Evolutionary conservation across 805 yeast species (phyloP).

Genomic region (Pichia pseudocactophila): DNA sequence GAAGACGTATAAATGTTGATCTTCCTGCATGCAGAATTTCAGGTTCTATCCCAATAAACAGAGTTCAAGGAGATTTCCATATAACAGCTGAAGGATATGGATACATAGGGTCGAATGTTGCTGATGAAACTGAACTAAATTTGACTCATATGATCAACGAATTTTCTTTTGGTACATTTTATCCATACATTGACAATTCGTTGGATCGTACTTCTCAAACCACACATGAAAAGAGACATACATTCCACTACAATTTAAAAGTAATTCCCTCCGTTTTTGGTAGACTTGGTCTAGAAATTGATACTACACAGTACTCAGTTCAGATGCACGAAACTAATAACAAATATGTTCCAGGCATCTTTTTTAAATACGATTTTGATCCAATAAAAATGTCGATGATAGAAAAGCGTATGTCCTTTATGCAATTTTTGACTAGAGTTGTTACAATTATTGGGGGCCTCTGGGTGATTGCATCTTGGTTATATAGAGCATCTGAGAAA

Average conservation of each 20-base stretch:
- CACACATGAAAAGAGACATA: slow-evolving; percentile 39
- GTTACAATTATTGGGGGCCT: slow-evolving; percentile 81
- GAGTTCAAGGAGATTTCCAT: slow-evolving; percentile 78
- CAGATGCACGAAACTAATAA: slow-evolving; percentile 32
- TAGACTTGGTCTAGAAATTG: slow-evolving; percentile 60
- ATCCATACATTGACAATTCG: slow-evolving; percentile 82
- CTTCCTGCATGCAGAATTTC: slow-evolving; percentile 80
- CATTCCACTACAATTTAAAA: slow-evolving; percentile 58
- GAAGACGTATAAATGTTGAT: slow-evolving; percentile 37
- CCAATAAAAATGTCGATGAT: slow-evolving; percentile 63
- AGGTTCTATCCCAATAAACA: slow-evolving; percentile 77
- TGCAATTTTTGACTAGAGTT: slow-evolving; percentile 67
- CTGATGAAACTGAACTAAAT: slow-evolving; percentile 47
- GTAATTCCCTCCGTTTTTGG: slow-evolving; percentile 79
- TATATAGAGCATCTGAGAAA: slow-evolving; percentile 49
- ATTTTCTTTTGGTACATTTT: slow-evolving; percentile 84
- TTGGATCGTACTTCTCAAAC: slow-evolving; percentile 64
- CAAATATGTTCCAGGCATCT: slow-evolving; percentile 61
- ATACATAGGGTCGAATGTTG: slow-evolving; percentile 31
- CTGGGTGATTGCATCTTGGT: slow-evolving; percentile 59
- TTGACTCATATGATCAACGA: slow-evolving; percentile 82
- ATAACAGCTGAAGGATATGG: slow-evolving; percentile 73
- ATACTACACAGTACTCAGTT: slow-evolving; percentile 81
- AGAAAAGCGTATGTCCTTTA: slow-evolving; percentile 68
- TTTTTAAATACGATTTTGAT: slow-evolving; percentile 79